Base-by-base conservation (phyloP, 2,329 filamentous ascomycete species). In the Arthrobotrys entomopaga region DNA sequence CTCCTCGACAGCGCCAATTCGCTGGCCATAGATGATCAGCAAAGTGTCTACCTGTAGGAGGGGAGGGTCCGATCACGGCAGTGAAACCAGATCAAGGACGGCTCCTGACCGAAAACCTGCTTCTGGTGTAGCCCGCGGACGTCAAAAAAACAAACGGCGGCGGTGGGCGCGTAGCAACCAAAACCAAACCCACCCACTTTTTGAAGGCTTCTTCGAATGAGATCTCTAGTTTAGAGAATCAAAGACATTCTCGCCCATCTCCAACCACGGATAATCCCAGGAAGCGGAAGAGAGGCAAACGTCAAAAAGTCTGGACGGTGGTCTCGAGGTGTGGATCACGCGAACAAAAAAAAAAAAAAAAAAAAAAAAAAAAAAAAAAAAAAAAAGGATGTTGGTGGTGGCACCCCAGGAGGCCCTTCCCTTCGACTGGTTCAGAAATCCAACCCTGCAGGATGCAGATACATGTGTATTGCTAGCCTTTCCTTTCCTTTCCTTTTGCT, bases 271-370 rank as follows among this genome's bases (percentile, higher is more conserved):
- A 58, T 16, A 40, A 19, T 46, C n/a, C 50, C 43, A 10, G 29
- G 53, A 16, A 16, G 40, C 46, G 24, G 15, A 38, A 26, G 10
- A 40, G 50, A 42, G 57, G 43, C 19, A 60, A 22, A 60, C 22
- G 60, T 65, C 60, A 53, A 65, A 43, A 16, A 13, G 29, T 16
- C 26, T n/a, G 52, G 29, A 34, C 29, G 29, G 10, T 5, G 29
- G 29, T 10, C 5, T 34, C 5, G 43, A 64, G 34, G 63, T 56
- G 70, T 74, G 70, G 70, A 74, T 74, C 70, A 74, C 70, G 70
- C 63, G 70, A 74, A 74, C 70, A 5, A 50, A n/a, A n/a, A 50
- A 50, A 50, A 49, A 53, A 54, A 65, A 59, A n/a, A 20, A n/a
- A n/a, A n/a, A n/a, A n/a, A n/a, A n/a, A n/a, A n/a, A n/a, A n/a